phyloP scores from a whole-genome alignment of 2,329 filamentous ascomycete species.

The Curvularia lunata region DNA sequence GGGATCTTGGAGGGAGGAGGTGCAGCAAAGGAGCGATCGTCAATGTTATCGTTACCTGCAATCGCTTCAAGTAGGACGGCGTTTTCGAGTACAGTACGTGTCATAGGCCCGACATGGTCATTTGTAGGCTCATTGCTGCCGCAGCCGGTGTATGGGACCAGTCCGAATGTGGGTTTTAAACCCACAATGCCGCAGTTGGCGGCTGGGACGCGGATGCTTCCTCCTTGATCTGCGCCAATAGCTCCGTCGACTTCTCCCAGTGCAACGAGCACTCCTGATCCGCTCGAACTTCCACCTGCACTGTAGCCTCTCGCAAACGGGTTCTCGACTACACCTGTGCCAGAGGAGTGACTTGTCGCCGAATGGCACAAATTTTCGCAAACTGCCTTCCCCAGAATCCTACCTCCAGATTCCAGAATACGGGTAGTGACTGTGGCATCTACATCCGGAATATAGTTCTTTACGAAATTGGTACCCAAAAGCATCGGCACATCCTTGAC shows the following conservation, averaged over 20 bases:
- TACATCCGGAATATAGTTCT: slow-evolving; percentile 18
- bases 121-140: slow-evolving; percentile 58
- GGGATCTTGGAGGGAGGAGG: slow-evolving; percentile 35
- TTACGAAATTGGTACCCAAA: slow-evolving; percentile 35
- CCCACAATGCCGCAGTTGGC: slow-evolving; percentile 52
- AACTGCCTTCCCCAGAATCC: slow-evolving; percentile 39
- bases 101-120: slow-evolving; percentile 59
- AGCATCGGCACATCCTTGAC: slow-evolving; percentile 43
- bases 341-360: slow-evolving; percentile 39
- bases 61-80: slow-evolving; percentile 54
- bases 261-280: slow-evolving; percentile 56
- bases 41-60: slow-evolving; percentile 59
- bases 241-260: slow-evolving; percentile 54
- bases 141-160: slow-evolving; percentile 60
- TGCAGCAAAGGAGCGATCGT: slow-evolving; percentile 49
- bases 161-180: slow-evolving; percentile 60
- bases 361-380: slow-evolving; percentile 45
- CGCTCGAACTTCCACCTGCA: slow-evolving; percentile 58
- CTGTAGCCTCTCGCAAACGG: slow-evolving; percentile 55
- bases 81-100: slow-evolving; percentile 52
- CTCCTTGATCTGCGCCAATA: slow-evolving; percentile 58
- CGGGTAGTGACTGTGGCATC: slow-evolving; percentile 43
- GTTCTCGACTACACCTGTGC: slow-evolving; percentile 56
- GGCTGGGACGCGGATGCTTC: slow-evolving; percentile 56
- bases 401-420: slow-evolving; percentile 37